Base-by-base conservation (phyloP, 768 basidiomycete species). In the Punctularia strigosozonata region DNA sequence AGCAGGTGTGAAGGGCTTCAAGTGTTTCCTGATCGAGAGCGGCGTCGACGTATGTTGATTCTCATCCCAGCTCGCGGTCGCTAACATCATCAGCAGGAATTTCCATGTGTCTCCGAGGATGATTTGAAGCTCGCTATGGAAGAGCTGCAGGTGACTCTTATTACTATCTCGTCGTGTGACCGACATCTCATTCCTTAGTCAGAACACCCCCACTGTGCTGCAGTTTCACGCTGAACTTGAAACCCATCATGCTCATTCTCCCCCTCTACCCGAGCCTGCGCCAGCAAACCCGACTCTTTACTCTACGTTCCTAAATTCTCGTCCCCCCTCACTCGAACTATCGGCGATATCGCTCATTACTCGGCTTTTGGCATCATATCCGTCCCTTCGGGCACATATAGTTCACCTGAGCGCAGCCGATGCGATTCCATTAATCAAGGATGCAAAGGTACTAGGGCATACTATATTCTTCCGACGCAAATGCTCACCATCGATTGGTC, bases 141-240 rank as follows among this genome's bases (percentile, higher is more conserved):
- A 30, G 68, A 77, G 37, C 62, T 98, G 24, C 65, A 87, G 64
- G 92, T 85, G 42, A 49, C 10, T 10, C 20, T 8, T 12, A 58
- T 37, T 39, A 23, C 31, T 19, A 34, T 30, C 20, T 21, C 30
- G 7, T 22, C 6, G 2, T 13, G 25, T 3, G 23, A 5, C 38
- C 18, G 36, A 23, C 12, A 26, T 17, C 15, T 21, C 26, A 25
- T 14, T 21, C 20, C 19, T 32, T 40, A 38, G 15, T 22, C 7
- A 94, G 87, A 65, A 71, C 41, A 68, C 72, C 6, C 57, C 75
- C 2, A 79, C 81, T 4, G 75, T 82, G 28, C 71, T 98, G 25
- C 62, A 92, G 3, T 98, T 95, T 58, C 94, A 99, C 56, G 94
- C 94, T 19, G 94, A 99, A 60, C 65, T 95, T 15, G 86, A 79